These are phyloP conservation scores for Geotrichum restrictum DNA, from an alignment of 1,139 yeast species.

Conservation along the genomic window DNA sequence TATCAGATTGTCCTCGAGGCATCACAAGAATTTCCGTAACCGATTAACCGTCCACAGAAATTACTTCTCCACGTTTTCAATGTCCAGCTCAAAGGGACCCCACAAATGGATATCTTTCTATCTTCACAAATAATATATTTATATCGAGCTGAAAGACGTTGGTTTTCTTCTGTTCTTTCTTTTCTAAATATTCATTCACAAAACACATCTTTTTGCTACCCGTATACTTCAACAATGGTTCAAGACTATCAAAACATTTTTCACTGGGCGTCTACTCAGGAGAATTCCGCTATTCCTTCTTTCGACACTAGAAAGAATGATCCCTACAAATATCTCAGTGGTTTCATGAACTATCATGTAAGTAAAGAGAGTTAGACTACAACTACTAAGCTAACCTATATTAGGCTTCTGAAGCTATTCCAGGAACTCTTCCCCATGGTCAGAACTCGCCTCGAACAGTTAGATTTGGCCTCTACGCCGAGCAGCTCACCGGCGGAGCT, in stretches of 20 bases:
- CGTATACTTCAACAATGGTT: too few species aligned
- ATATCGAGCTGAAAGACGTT: too few species aligned
- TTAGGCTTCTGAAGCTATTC: slow-evolving; percentile 29
- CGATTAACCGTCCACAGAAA: too few species aligned
- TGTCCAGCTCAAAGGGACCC: too few species aligned
- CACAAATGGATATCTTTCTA: too few species aligned
- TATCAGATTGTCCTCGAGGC: too few species aligned
- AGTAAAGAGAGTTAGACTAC: slow-evolving; percentile 8
- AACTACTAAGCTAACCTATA: slow-evolving; percentile 3
- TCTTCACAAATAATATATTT: too few species aligned
- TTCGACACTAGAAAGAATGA: slow-evolving; percentile 19
- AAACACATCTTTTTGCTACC: too few species aligned
- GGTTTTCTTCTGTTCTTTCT: too few species aligned
- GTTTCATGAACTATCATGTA: slow-evolving; percentile 31
- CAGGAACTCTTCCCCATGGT: slow-evolving; percentile 31
- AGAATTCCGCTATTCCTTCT: not conserved
- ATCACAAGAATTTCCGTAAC: too few species aligned
- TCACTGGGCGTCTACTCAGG: not conserved
- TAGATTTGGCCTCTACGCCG: slow-evolving; percentile 32
- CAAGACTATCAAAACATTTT: not conserved
- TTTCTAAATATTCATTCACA: too few species aligned
- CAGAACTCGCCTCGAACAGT: slow-evolving; percentile 32
- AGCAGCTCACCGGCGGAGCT: slow-evolving; percentile 35
- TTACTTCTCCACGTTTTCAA: too few species aligned
- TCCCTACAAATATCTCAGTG: slow-evolving; percentile 28